Evolutionary conservation across 2,329 filamentous ascomycete genomes (phyloP), one percentile per base, ranked within the genome.

Genomic region (Pseudomassariella vexata): DNA sequence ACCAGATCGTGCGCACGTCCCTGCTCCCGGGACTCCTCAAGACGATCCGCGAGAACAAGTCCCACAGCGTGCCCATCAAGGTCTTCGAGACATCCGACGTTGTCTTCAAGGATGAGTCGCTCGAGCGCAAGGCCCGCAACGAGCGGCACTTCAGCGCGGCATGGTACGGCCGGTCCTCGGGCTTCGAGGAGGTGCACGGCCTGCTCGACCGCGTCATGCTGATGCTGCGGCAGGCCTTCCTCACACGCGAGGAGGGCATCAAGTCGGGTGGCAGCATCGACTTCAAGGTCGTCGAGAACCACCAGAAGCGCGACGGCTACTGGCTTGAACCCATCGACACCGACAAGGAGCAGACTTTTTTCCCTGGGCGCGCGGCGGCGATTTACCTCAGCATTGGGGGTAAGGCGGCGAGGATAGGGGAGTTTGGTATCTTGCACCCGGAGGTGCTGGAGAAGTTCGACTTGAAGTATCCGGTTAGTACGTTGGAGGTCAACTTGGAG

Each of bases 61-160:
- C 79, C 45, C 82, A 86, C 56, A 67, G 70, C 19, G 73, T 87
- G 11, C 84, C 84, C 2, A 82, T 88, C 58, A 83, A 82, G 59
- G 73, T 88, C 48, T 89, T 89, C 59, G 84, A 88, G 58, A 81
- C 83, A 37, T 79, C 77, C 39, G 84, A 88, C 52, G 80, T 88
- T 12, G 79, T 75, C 5, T 85, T 94, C 70, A 94, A 95, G 64
- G 89, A 94, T 49, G 62, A 80, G 43, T 70, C 68, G 16, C 14
- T 19, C 28, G 92, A 98, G 71, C 79, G 92, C 44, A 87, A 88
- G 66, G 84, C 80, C 47, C 78, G 87, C 46, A 98, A 98, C 58
- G 86, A 95, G 69, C 73, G 90, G 35, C 90, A 94, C 65, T 96
- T 95, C 57, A 87, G 86, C n/a, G 92, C 89, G 8, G 89, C 88